These are phyloP conservation scores for Daldinia sp. DNA, from an alignment of 2,329 filamentous ascomycete species.

Conservation along the genomic window DNA sequence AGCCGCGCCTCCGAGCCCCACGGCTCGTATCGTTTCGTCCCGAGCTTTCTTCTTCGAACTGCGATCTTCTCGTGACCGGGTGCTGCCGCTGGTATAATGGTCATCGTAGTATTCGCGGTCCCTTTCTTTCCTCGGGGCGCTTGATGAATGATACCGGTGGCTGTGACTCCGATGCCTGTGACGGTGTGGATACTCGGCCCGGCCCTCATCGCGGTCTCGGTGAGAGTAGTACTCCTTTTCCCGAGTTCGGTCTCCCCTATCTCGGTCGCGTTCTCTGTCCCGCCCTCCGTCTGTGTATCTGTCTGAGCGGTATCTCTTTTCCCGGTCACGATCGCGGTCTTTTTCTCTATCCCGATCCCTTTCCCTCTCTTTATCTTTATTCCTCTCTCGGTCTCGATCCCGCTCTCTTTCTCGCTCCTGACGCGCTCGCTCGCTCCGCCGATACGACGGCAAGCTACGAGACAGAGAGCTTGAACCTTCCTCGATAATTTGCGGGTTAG, in stretches of 20 bases:
- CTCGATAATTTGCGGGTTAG: slow-evolving; percentile 49
- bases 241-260: slow-evolving; percentile 39
- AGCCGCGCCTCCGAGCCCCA: slow-evolving; percentile 68
- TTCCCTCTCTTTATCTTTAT: slow-evolving; percentile 26
- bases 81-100: slow-evolving; percentile 33
- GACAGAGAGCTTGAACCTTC: slow-evolving; percentile 51
- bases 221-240: slow-evolving; percentile 10
- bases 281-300: background rate
- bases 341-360: slow-evolving; percentile 45
- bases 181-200: slow-evolving; percentile 7
- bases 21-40: slow-evolving; percentile 64
- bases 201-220: slow-evolving; percentile 4
- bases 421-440: slow-evolving; percentile 48
- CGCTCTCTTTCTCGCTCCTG: slow-evolving; percentile 37
- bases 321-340: slow-evolving; percentile 48
- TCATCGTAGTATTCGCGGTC: slow-evolving; percentile 47
- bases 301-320: slow-evolving; percentile 47
- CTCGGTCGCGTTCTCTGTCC: background rate
- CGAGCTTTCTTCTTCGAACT: slow-evolving; percentile 55
- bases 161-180: slow-evolving; percentile 45
- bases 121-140: slow-evolving; percentile 46
- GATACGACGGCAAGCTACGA: slow-evolving; percentile 43
- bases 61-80: slow-evolving; percentile 48
- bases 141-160: slow-evolving; percentile 50
- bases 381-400: slow-evolving; percentile 40